phyloP scores from a whole-genome alignment of 305 asterid genomes.

The Nicotiana rustica region DNA sequence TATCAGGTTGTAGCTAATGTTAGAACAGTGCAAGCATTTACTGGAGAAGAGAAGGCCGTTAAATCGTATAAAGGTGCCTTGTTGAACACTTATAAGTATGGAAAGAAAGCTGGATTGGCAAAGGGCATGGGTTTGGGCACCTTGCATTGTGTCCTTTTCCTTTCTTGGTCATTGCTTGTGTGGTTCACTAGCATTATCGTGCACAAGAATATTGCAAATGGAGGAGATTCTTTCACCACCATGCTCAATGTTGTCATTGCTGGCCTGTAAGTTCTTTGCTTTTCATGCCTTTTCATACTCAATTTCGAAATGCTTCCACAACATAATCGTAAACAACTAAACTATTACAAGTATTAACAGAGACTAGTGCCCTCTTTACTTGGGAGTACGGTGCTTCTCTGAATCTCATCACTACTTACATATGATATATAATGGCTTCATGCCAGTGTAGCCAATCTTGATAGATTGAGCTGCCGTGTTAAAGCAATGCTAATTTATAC shows the following conservation, averaged over 20 bases:
- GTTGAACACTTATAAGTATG: constrained; percentile 73
- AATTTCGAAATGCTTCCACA: not conserved
- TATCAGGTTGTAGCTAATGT: constrained; percentile 87
- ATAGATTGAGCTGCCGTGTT: not conserved
- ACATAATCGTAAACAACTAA: not conserved
- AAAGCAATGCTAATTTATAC: not conserved
- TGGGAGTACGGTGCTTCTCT: not conserved
- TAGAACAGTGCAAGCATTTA: constrained; percentile 95
- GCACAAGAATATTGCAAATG: constrained; percentile 87
- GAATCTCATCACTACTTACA: constrained; percentile 1
- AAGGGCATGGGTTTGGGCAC: constrained; percentile 96
- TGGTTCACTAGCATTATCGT: constrained; percentile 96
- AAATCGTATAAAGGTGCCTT: constrained; percentile 66
- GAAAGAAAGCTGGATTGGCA: constrained; percentile 89
- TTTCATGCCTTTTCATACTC: not conserved
- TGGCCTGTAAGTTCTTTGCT: constrained; percentile 74
- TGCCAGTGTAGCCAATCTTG: not conserved
- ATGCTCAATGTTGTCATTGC: constrained; percentile 98
- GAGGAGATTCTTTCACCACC: constrained; percentile 95
- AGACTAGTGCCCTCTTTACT: constrained; percentile 20
- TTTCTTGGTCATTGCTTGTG: constrained; percentile 98
- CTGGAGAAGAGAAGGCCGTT: constrained; percentile 93
- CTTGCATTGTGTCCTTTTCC: constrained; percentile 85
- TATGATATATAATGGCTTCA: not conserved
- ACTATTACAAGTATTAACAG: not conserved